Conservation (phyloP, 257 asterid genomes). For the Perilla frutescens region DNA sequence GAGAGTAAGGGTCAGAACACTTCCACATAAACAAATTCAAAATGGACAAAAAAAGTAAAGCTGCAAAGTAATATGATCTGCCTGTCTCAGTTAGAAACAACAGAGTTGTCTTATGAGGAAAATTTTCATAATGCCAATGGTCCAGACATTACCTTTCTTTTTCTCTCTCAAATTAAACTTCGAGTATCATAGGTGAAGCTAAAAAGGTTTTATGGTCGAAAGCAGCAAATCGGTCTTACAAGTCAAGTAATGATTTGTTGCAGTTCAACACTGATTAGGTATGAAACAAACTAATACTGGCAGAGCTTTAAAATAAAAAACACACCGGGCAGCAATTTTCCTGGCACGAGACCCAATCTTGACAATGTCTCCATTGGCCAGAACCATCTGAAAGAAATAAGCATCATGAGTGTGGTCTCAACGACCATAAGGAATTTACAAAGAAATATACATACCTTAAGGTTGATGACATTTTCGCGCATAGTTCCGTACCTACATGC, state of each 20-base stretch:
- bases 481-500: constrained; percentile 96
- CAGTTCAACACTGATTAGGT: constrained; percentile 4
- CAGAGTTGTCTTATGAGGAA: background rate
- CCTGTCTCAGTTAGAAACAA: too few relatives aligned
- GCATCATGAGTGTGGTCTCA: constrained; percentile 33
- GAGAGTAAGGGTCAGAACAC: background rate
- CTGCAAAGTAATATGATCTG: background rate
- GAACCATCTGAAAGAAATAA: constrained; percentile 68
- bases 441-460: constrained; percentile 69
- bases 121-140: too few relatives aligned
- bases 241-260: background rate
- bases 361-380: constrained; percentile 86
- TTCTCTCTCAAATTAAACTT: too few relatives aligned
- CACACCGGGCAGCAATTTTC: constrained; percentile 98
- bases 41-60: constrained; percentile 10
- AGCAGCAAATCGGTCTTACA: background rate
- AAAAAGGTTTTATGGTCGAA: too few relatives aligned
- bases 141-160: too few relatives aligned
- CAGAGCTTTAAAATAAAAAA: constrained; percentile 30
- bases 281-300: constrained; percentile 21
- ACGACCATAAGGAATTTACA: constrained; percentile 26
- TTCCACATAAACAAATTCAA: background rate
- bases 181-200: too few relatives aligned
- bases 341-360: constrained; percentile 98
- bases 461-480: constrained; percentile 97